Conservation (phyloP, 129 eudicot species). For the Smallanthus sonchifolius region DNA sequence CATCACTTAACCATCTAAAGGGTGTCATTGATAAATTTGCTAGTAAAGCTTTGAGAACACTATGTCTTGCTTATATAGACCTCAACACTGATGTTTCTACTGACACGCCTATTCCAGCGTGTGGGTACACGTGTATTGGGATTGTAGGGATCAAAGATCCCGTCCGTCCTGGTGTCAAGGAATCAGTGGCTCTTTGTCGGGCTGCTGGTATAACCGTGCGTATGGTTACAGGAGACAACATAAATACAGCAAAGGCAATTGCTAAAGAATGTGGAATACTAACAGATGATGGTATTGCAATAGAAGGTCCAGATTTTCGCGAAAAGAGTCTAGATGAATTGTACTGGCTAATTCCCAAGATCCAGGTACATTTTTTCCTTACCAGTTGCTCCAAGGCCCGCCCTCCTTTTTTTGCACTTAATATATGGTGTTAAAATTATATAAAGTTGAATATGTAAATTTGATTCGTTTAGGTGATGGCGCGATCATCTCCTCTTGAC, state of each 20-base stretch:
- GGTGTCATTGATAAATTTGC: slow-evolving; percentile 68
- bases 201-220: slow-evolving; percentile 94
- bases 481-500: slow-evolving; percentile 93
- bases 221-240: slow-evolving; percentile 97
- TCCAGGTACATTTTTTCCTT: slow-evolving; percentile 47
- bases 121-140: slow-evolving; percentile 83
- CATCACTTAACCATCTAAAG: slow-evolving; percentile 37
- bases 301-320: slow-evolving; percentile 94
- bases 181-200: slow-evolving; percentile 87
- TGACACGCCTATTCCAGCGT: slow-evolving; percentile 55
- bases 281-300: slow-evolving; percentile 84
- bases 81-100: slow-evolving; percentile 49
- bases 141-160: slow-evolving; percentile 96
- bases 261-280: slow-evolving; percentile 99
- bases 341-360: slow-evolving; percentile 65
- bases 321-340: slow-evolving; percentile 73
- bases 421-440: not conserved
- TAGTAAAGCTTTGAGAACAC: slow-evolving; percentile 73
- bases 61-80: slow-evolving; percentile 82
- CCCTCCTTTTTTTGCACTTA: not conserved
- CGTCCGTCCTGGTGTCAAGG: slow-evolving; percentile 90
- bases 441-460: not conserved
- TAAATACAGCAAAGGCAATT: slow-evolving; percentile 93
- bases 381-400: too few species aligned
- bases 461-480: slow-evolving; percentile 68